These are phyloP conservation scores for Puccinia triticina DNA, from an alignment of 1,284 basidiomycete genomes.

Conservation along the genomic window DNA sequence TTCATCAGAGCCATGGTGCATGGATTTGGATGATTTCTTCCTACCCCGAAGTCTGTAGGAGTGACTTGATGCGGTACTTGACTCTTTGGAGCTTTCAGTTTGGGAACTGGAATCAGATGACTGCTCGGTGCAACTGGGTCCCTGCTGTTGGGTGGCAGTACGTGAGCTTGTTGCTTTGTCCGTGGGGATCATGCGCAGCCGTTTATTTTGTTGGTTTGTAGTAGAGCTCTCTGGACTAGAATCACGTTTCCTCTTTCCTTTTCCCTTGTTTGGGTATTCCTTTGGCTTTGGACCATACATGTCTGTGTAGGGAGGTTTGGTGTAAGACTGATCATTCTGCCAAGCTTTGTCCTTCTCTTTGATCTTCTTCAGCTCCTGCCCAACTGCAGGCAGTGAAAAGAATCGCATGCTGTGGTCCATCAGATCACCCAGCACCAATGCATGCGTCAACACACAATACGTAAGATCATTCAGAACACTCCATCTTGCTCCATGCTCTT, in stretches of 20 bases:
- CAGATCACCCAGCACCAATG: not conserved
- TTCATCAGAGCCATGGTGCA: no score
- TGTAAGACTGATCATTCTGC: conserved; percentile 13
- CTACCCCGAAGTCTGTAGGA: not conserved
- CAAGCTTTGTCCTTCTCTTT: not conserved
- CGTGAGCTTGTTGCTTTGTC: not conserved
- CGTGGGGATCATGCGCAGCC: no score
- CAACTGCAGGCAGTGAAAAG: not conserved
- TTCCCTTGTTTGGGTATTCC: not conserved
- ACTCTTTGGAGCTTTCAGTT: not conserved
- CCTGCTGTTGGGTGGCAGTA: not conserved
- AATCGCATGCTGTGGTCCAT: not conserved
- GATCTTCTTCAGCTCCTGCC: no score
- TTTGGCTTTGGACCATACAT: not conserved
- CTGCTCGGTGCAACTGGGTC: not conserved
- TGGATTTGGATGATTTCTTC: not conserved
- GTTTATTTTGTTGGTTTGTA: not conserved
- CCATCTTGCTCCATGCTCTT: not conserved
- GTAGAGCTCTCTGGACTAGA: not conserved
- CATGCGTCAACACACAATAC: conserved; percentile 22
- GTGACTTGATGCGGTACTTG: not conserved
- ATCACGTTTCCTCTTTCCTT: not conserved
- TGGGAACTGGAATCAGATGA: not conserved
- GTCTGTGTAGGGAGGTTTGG: not conserved
- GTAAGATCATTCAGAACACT: conserved; percentile 15